phyloP scores from a whole-genome alignment of 768 basidiomycete genomes.

The Boletales sp. region DNA sequence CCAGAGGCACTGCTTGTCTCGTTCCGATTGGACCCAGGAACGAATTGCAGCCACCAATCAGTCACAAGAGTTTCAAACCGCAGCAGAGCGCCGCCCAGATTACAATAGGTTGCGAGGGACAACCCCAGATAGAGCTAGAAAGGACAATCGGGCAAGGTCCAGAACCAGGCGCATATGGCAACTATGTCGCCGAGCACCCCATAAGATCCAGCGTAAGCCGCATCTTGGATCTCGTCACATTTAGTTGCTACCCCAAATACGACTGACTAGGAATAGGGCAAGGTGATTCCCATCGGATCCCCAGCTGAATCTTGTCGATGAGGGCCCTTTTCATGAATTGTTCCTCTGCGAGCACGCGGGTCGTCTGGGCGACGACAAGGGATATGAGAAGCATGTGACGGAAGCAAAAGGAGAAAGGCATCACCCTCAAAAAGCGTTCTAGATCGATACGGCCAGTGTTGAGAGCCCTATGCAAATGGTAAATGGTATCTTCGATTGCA shows the following conservation, averaged over 20 bases:
- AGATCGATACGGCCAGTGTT: slow-evolving; percentile 91
- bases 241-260: slow-evolving; percentile 33
- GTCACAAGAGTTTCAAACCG: slow-evolving; percentile 21
- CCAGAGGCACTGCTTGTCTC: slow-evolving; percentile 27
- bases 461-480: slow-evolving; percentile 91
- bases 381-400: slow-evolving; percentile 14
- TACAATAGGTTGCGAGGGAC: slow-evolving; percentile 10
- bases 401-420: slow-evolving; percentile 29
- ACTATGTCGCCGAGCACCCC: slow-evolving; percentile 34
- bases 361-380: slow-evolving; percentile 48
- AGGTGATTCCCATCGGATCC: slow-evolving; percentile 50
- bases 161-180: slow-evolving; percentile 36
- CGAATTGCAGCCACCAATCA: slow-evolving; percentile 24
- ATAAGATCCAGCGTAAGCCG: slow-evolving; percentile 21
- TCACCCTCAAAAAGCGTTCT: slow-evolving; percentile 87
- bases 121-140: slow-evolving; percentile 23
- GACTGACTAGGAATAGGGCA: slow-evolving; percentile 36
- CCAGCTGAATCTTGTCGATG: slow-evolving; percentile 81
- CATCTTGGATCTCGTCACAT: slow-evolving; percentile 25
- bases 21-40: slow-evolving; percentile 27
- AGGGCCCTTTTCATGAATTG: slow-evolving; percentile 97
- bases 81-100: slow-evolving; percentile 20
- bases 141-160: slow-evolving; percentile 19
- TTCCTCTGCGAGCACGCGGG: slow-evolving; percentile 86
- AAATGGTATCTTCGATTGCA: slow-evolving; percentile 97